Evolutionary conservation across 2,329 filamentous ascomycete species (phyloP).

Genomic region (Amauroascus verrucosus): DNA sequence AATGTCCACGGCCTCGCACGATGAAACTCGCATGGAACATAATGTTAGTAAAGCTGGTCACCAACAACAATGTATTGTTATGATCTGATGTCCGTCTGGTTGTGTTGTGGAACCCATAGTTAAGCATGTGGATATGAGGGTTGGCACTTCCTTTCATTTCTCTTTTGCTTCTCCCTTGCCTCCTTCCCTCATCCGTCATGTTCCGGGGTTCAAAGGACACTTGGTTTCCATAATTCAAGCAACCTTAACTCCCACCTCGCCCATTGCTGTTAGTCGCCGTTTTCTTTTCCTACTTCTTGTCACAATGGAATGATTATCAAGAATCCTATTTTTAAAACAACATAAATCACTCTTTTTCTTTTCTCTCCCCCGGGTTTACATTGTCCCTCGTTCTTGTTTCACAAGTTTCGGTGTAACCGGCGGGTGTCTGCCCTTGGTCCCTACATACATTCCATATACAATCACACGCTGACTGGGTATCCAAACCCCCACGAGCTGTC

Average conservation of each 20-base stretch:
- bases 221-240: slow-evolving; percentile 3
- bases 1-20: neutral
- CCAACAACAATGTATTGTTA: neutral
- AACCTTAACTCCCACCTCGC: neutral
- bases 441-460: neutral
- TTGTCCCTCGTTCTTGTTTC: neutral
- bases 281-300: neutral
- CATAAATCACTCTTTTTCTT: neutral
- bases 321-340: neutral
- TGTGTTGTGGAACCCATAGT: neutral
- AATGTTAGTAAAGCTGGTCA: neutral
- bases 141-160: neutral
- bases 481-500: neutral
- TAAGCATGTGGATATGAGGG: neutral
- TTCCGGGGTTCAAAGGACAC: neutral
- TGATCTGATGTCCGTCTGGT: neutral
- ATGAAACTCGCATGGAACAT: neutral
- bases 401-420: neutral
- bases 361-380: neutral
- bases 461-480: neutral
- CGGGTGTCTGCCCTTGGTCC: neutral
- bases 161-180: neutral
- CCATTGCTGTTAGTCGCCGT: neutral
- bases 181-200: neutral
- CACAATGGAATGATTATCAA: neutral